A percentile compares a stretch with the other conserved stretches of the same genome.
phyloP scores from a whole-genome alignment of 2,329 filamentous ascomycete species.

The Pseudogymnoascus sp. region DNA sequence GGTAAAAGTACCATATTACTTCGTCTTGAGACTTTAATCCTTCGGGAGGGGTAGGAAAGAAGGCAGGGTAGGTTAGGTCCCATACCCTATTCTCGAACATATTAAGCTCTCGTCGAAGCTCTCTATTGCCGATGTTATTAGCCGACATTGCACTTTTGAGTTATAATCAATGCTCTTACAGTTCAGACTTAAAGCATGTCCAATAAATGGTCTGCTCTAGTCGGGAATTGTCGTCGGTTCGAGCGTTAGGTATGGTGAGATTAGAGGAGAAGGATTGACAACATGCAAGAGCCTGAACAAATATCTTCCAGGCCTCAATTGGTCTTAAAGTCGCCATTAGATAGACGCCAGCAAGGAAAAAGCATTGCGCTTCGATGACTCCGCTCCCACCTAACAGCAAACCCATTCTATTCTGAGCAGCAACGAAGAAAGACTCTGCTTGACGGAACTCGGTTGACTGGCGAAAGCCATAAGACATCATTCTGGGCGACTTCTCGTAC shows the following conservation, averaged over 20 bases:
- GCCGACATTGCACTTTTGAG: background rate
- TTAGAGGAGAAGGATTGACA: slow-evolving; percentile 36
- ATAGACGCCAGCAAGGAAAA: slow-evolving; percentile 44
- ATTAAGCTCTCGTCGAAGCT: slow-evolving; percentile 39
- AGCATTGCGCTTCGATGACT: slow-evolving; percentile 44
- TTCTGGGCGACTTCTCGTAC: background rate
- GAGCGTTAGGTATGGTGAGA: background rate
- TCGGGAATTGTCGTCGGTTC: background rate
- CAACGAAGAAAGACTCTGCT: slow-evolving; percentile 37
- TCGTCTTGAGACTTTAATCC: slow-evolving; percentile 8
- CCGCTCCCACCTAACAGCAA: slow-evolving; percentile 35
- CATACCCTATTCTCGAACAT: slow-evolving; percentile 34
- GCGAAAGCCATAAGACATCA: background rate
- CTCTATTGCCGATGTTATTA: slow-evolving; percentile 23
- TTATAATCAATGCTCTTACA: slow-evolving; percentile 29
- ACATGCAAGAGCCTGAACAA: slow-evolving; percentile 43
- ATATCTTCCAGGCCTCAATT: slow-evolving; percentile 45
- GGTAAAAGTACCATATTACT: slow-evolving; percentile 44
- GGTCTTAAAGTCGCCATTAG: slow-evolving; percentile 43
- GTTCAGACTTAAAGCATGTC: slow-evolving; percentile 50
- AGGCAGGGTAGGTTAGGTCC: slow-evolving; percentile 18
- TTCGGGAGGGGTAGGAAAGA: slow-evolving; percentile 32
- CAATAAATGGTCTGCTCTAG: slow-evolving; percentile 42
- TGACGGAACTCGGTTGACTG: slow-evolving; percentile 36
- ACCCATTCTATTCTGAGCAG: slow-evolving; percentile 45